Conservation (phyloP, 306 rosid genomes). For the Cucumis melo region DNA sequence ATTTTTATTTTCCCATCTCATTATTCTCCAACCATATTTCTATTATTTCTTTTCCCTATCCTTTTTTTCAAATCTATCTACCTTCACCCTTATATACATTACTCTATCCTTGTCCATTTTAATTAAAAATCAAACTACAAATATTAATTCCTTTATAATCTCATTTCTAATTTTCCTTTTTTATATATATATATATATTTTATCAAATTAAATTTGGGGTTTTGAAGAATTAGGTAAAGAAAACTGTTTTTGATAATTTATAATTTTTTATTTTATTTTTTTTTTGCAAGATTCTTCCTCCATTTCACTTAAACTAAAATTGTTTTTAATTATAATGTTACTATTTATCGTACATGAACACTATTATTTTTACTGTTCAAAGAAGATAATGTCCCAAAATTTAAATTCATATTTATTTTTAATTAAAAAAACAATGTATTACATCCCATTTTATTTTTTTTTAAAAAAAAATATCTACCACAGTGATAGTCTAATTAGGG, state of each 20-base stretch:
- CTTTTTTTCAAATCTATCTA: too few relatives aligned
- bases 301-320: background rate
- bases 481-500: background rate
- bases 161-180: too few relatives aligned
- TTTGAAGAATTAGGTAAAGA: background rate
- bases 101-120: rapidly evolving
- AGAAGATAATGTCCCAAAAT: background rate
- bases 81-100: too few relatives aligned
- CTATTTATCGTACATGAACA: background rate
- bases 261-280: background rate
- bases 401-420: background rate
- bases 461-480: background rate
- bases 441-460: background rate
- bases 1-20: background rate
- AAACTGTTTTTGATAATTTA: background rate
- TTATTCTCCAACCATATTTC: background rate
- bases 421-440: background rate
- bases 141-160: too few relatives aligned
- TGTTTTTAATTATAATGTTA: background rate
- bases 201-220: background rate
- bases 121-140: too few relatives aligned
- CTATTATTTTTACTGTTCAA: background rate
- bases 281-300: background rate
- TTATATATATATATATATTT: too few relatives aligned
- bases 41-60: background rate